A percentile compares a stretch with the other conserved stretches of the same genome.
These are phyloP conservation scores for Xanthoparmelia taractica DNA, from an alignment of 495 filamentous ascomycete genomes.

Conservation along the genomic window DNA sequence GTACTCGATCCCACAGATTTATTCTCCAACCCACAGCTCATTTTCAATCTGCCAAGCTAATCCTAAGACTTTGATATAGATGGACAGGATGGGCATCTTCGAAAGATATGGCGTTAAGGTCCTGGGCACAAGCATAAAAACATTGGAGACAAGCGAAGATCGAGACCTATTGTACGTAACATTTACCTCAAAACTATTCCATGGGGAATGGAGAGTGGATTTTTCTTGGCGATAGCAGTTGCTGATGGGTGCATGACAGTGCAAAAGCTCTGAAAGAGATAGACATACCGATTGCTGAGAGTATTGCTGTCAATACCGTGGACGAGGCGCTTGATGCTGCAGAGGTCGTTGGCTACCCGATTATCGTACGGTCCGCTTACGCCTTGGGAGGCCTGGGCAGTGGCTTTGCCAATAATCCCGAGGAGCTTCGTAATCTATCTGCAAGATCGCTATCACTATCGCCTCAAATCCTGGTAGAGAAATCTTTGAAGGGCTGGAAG, in stretches of 20 bases:
- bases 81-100: conserved; percentile 93
- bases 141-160: conserved; percentile 90
- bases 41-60: neutral
- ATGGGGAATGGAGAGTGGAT: neutral
- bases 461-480: conserved; percentile 94
- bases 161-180: conserved; percentile 65
- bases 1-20: neutral
- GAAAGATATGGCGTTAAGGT: conserved; percentile 92
- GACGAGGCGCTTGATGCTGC: conserved; percentile 88
- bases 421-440: conserved; percentile 87
- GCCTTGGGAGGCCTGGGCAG: conserved; percentile 92
- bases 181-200: neutral
- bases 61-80: conserved; percentile 29
- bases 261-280: conserved; percentile 88
- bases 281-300: conserved; percentile 92
- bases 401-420: conserved; percentile 89
- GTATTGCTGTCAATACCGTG: conserved; percentile 80
- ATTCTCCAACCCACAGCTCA: neutral
- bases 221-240: neutral
- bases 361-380: conserved; percentile 95
- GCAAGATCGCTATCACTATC: conserved; percentile 90
- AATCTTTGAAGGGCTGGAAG: conserved; percentile 99
- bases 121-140: conserved; percentile 88
- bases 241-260: conserved; percentile 7
- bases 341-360: conserved; percentile 81